phyloP scores from a whole-genome alignment of 352 stramenopile genomes.

The Phytophthora vignae region DNA sequence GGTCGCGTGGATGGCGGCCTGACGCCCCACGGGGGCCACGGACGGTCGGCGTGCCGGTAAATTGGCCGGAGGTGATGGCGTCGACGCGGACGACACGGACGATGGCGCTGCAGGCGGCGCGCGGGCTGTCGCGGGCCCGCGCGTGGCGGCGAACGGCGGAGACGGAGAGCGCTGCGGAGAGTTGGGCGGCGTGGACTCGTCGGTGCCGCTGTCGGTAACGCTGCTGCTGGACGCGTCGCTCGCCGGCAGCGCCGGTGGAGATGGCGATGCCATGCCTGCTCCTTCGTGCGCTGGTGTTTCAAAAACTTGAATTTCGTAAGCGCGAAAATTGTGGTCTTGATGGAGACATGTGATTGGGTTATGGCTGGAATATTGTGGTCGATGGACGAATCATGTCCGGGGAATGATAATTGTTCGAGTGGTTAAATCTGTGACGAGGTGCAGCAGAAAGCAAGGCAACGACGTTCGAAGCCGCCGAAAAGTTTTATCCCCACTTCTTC shows the following conservation, averaged over 20 bases:
- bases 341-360: slow-evolving; percentile 1
- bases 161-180: slow-evolving; percentile 23
- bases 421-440: slow-evolving; percentile 3
- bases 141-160: slow-evolving; percentile 22
- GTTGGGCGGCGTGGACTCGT: slow-evolving; percentile 34
- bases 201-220: slow-evolving; percentile 43
- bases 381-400: slow-evolving; percentile 1
- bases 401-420: neutral
- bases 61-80: slow-evolving; percentile 37
- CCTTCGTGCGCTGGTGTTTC: slow-evolving; percentile 3
- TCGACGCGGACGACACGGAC: slow-evolving; percentile 27
- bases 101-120: slow-evolving; percentile 15
- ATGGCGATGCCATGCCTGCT: slow-evolving; percentile 26
- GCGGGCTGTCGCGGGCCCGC: slow-evolving; percentile 1
- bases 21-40: slow-evolving; percentile 44
- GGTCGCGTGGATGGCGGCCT: slow-evolving; percentile 51
- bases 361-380: neutral
- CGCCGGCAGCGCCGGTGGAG: slow-evolving; percentile 12
- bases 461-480: neutral
- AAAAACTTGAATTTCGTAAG: slow-evolving; percentile 18
- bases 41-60: slow-evolving; percentile 38
- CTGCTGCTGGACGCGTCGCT: slow-evolving; percentile 44
- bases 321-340: neutral
- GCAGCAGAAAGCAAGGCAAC: neutral
- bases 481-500: slow-evolving; percentile 81